These are phyloP conservation scores for Fusarium hainanense DNA, from an alignment of 2,329 filamentous ascomycete genomes.

Conservation along the genomic window DNA sequence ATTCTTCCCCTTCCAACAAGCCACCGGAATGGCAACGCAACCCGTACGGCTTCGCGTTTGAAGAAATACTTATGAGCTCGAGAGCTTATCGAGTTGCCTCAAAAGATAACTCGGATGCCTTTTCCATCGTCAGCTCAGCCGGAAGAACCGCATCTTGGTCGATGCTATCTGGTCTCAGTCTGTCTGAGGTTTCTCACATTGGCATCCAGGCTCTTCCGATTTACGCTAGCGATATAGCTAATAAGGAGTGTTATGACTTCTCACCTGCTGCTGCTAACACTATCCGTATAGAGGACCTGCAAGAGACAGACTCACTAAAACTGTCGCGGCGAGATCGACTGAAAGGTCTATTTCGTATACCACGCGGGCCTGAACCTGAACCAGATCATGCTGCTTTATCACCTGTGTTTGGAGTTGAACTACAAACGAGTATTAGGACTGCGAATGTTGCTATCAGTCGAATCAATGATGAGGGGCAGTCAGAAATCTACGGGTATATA, in stretches of 20 bases:
- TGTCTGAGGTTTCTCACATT: conserved; percentile 16
- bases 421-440: background rate
- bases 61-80: conserved; percentile 15
- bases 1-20: background rate
- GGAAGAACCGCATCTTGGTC: conserved; percentile 23
- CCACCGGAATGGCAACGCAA: conserved; percentile 5
- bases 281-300: background rate
- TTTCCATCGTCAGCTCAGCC: conserved; percentile 15
- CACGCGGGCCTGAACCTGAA: background rate
- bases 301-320: background rate
- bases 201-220: conserved; percentile 17
- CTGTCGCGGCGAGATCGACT: background rate
- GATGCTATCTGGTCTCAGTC: conserved; percentile 19
- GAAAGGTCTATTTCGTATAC: background rate
- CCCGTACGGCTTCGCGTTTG: conserved; percentile 1
- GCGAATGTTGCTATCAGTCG: background rate
- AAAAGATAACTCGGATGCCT: conserved; percentile 9
- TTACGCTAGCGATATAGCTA: conserved; percentile 11
- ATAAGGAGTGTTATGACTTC: conserved; percentile 7
- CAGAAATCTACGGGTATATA: background rate
- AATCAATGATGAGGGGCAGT: background rate
- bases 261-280: background rate
- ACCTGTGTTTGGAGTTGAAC: conserved; percentile 2
- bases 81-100: conserved; percentile 4
- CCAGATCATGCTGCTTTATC: background rate